These are phyloP conservation scores for Agrostemma githago DNA, from an alignment of 148 eudicot genomes.

Conservation along the genomic window DNA sequence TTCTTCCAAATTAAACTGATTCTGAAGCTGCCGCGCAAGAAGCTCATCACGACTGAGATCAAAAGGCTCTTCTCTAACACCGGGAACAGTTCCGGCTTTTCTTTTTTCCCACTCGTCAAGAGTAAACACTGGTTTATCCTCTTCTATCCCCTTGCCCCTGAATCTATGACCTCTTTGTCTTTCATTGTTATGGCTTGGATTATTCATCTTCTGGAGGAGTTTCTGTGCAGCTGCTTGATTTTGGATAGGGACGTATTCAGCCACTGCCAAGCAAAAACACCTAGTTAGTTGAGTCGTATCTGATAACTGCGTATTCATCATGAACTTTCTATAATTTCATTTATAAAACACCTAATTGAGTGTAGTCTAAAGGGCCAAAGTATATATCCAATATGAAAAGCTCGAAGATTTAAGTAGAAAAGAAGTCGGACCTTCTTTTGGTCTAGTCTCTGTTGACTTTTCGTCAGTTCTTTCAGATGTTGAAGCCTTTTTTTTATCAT, in stretches of 20 bases:
- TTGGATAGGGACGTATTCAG: slow-evolving; percentile 66
- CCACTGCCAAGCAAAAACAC: slow-evolving; percentile 37
- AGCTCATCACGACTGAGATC: slow-evolving; percentile 60
- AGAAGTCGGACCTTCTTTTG: slow-evolving; percentile 54
- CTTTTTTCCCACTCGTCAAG: slow-evolving; percentile 89
- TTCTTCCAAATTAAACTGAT: slow-evolving; percentile 79
- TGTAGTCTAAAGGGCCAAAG: background rate
- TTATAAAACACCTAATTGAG: no score
- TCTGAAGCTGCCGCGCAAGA: slow-evolving; percentile 80
- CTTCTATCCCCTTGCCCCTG: slow-evolving; percentile 49
- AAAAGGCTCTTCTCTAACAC: slow-evolving; percentile 29
- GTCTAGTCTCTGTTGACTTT: slow-evolving; percentile 56
- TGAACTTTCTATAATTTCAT: background rate
- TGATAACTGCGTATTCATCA: background rate
- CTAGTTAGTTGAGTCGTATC: background rate
- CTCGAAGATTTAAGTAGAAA: background rate
- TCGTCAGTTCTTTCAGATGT: slow-evolving; percentile 40
- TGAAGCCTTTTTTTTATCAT: slow-evolving; percentile 27
- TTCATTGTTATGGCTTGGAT: slow-evolving; percentile 37
- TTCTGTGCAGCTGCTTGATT: slow-evolving; percentile 93
- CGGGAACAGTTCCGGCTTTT: slow-evolving; percentile 42
- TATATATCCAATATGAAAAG: background rate
- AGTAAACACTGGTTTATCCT: slow-evolving; percentile 62
- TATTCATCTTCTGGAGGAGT: slow-evolving; percentile 73
- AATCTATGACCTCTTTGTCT: slow-evolving; percentile 47